Base-by-base conservation (phyloP, 2,329 filamentous ascomycete species). In the Fonsecaea nubica region DNA sequence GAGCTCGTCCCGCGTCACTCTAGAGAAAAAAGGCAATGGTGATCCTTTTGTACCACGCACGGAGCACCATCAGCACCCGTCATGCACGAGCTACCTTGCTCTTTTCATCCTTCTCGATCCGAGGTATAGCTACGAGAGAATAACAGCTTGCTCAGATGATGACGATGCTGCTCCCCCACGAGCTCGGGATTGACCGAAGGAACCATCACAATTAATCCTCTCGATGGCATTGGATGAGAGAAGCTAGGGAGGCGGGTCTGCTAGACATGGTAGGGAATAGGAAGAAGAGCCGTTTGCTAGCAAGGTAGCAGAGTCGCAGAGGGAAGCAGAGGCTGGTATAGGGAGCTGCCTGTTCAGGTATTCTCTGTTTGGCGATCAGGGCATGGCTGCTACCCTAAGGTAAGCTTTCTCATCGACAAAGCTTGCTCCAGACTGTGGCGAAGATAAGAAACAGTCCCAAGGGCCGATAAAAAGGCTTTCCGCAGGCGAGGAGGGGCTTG, bases 311-410 rank as follows among this genome's bases (percentile, higher is more conserved):
- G 35, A 50, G 45, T 18, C 5, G 40, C 57, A 59, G 21, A 50
- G 12, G 33, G 9, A 45, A 45, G 40, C 15, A 45, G 6, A 15
- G 13, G 30, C 12, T 36, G 18, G 42, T 52, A 35, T 32, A n/a
- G 13, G 18, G 35, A 67, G 60, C 65, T 67, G 65, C 65, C 65
- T 58, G 30, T 52, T 67, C 8, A 32, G 65, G 65, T 36, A 57
- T 50, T 32, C 4, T 32, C 5, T 32, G 30, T 32, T 32, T 32
- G 30, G 30, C 6, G 30, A 32, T 32, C 30, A 32, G 30, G 30
- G 30, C 30, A 32, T 4, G 30, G 30, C 10, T 56, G 52, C 18
- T 53, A 33, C 10, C 30, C 42, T 48, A 21, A 9, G 7, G 5
- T 30, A 45, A 57, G 58, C 58, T 53, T 40, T 36, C n/a, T 35